Percentiles rank a stretch among this genome's conserved stretches.
phyloP scores from a whole-genome alignment of 75 land plant genomes.

The Picea sitchensis region DNA sequence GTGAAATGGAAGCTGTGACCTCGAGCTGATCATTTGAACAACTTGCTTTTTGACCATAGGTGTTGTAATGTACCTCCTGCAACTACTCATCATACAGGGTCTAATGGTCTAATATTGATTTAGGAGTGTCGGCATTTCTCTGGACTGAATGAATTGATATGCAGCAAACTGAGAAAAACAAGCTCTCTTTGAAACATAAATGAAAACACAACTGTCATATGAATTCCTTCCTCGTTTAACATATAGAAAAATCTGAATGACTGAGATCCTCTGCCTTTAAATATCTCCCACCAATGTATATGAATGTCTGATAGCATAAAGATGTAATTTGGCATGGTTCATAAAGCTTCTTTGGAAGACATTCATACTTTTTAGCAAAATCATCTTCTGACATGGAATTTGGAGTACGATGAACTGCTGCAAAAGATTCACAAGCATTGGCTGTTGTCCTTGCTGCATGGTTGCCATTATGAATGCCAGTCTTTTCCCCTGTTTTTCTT shows the following conservation, averaged over 20 bases:
- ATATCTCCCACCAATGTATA: constrained; percentile 86
- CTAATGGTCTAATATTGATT: too few species aligned
- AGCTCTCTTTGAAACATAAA: not conserved
- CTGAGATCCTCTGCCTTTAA: constrained; percentile 32
- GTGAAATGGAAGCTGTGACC: too few species aligned
- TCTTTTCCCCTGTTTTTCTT: constrained; percentile 25
- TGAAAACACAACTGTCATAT: not conserved
- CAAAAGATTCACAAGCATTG: constrained; percentile 33
- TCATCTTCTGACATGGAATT: constrained; percentile 28
- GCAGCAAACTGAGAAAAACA: not conserved
- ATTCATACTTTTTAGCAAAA: constrained; percentile 22
- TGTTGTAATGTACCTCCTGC: too few species aligned
- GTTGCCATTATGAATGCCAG: not conserved
- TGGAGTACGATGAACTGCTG: constrained; percentile 22
- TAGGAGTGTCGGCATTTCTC: too few species aligned
- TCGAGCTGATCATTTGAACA: too few species aligned
- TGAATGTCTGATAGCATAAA: constrained; percentile 48
- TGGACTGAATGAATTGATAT: not conserved
- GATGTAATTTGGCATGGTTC: constrained; percentile 43
- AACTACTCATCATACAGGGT: too few species aligned
- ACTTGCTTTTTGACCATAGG: too few species aligned
- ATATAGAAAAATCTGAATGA: not conserved
- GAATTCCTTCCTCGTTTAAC: not conserved
- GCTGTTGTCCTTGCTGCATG: not conserved
- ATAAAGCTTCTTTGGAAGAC: constrained; percentile 44